Conservation (phyloP, 805 yeast species). For the Clavispora fructus region DNA sequence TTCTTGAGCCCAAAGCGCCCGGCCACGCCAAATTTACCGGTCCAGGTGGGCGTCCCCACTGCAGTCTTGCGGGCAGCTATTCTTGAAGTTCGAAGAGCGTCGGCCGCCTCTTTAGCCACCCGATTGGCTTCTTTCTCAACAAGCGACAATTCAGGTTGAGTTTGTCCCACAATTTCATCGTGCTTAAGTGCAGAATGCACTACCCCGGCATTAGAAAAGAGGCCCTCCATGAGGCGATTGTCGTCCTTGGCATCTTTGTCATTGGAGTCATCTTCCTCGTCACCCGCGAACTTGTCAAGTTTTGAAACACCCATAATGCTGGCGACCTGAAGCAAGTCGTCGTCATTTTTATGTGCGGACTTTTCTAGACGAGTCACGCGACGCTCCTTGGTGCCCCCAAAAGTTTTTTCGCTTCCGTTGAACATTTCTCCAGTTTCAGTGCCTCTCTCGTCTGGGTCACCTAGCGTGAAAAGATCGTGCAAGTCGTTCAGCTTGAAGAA, state of each 20-base stretch:
- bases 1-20: constrained; percentile 46
- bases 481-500: constrained; percentile 90
- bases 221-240: constrained; percentile 64
- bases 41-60: constrained; percentile 92
- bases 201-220: constrained; percentile 60
- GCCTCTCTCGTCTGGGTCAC: constrained; percentile 63
- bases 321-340: constrained; percentile 64
- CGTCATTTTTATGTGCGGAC: constrained; percentile 41
- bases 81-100: constrained; percentile 58
- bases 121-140: constrained; percentile 63
- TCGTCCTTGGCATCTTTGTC: constrained; percentile 32
- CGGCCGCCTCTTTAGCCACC: constrained; percentile 49
- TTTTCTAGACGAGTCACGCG: constrained; percentile 24
- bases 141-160: constrained; percentile 46
- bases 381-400: constrained; percentile 28
- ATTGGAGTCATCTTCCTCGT: constrained; percentile 20
- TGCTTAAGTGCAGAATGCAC: constrained; percentile 74
- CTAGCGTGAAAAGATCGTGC: constrained; percentile 82
- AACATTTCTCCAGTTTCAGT: constrained; percentile 68
- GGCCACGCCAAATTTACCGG: constrained; percentile 85
- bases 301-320: constrained; percentile 68
- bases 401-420: constrained; percentile 40
- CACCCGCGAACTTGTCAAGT: constrained; percentile 57
- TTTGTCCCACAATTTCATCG: constrained; percentile 63
- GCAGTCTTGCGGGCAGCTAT: constrained; percentile 38